Percentiles rank a stretch among this genome's conserved stretches.
Evolutionary conservation across 2,329 filamentous ascomycete species (phyloP).

Genomic region (Esteya vermicola): DNA sequence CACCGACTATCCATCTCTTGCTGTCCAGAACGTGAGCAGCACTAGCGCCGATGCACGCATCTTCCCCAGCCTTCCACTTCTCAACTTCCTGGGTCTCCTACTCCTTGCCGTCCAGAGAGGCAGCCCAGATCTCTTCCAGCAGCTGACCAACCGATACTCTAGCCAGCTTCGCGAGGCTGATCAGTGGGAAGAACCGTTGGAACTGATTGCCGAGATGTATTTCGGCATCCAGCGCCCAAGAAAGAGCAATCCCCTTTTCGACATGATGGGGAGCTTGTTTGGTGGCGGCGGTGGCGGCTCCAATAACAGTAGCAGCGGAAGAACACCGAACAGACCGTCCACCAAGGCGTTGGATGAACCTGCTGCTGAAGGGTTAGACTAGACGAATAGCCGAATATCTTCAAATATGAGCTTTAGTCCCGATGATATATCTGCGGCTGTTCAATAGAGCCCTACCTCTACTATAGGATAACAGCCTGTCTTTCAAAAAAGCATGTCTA

Average conservation of each 20-base stretch:
- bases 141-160: constrained; percentile 71
- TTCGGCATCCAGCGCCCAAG: constrained; percentile 81
- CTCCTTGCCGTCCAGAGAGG: constrained; percentile 74
- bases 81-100: constrained; percentile 85
- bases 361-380: constrained; percentile 46
- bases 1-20: constrained; percentile 40
- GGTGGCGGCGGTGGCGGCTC: constrained; percentile 51
- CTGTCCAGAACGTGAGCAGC: constrained; percentile 68
- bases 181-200: constrained; percentile 68
- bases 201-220: constrained; percentile 90
- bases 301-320: too few relatives aligned
- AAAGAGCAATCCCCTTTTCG: constrained; percentile 84
- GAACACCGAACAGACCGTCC: constrained; percentile 24
- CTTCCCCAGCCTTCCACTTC: constrained; percentile 80
- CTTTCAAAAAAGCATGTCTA: too few relatives aligned
- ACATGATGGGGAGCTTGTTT: constrained; percentile 96
- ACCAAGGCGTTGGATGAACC: constrained; percentile 26
- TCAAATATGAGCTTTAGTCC: too few relatives aligned
- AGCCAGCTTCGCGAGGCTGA: constrained; percentile 62
- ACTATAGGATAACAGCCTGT: not conserved
- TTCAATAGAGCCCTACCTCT: not conserved
- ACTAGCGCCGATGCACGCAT: constrained; percentile 60
- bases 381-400: constrained; percentile 8
- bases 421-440: too few relatives aligned
- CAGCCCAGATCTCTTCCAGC: constrained; percentile 62